Conservation (phyloP, 768 basidiomycete species). For the Hypsizygus marmoreus region DNA sequence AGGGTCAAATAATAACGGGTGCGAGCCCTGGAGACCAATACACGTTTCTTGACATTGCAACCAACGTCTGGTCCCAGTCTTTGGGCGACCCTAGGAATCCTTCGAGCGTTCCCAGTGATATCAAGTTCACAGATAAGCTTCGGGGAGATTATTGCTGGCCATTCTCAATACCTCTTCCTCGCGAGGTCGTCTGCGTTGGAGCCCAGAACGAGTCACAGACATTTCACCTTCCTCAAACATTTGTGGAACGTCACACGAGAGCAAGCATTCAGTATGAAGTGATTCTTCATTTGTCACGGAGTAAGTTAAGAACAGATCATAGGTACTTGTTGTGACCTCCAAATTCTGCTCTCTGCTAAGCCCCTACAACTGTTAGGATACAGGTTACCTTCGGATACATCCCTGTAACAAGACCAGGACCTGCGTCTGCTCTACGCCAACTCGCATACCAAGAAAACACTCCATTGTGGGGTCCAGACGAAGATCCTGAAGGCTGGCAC, state of each 20-base stretch:
- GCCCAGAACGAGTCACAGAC: slow-evolving; percentile 20
- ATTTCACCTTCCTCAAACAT: slow-evolving; percentile 39
- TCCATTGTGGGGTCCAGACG: slow-evolving; percentile 35
- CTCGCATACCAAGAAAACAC: slow-evolving; percentile 36
- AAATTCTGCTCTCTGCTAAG: neutral
- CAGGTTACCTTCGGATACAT: slow-evolving; percentile 32
- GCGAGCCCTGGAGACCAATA: slow-evolving; percentile 33
- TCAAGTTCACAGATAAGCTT: slow-evolving; percentile 28
- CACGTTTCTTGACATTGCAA: slow-evolving; percentile 34
- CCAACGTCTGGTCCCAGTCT: slow-evolving; percentile 41
- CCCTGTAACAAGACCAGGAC: slow-evolving; percentile 31
- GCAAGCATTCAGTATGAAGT: slow-evolving; percentile 40
- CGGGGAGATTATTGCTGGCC: slow-evolving; percentile 38
- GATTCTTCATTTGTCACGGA: slow-evolving; percentile 30
- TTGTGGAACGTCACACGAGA: slow-evolving; percentile 37
- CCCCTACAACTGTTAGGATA: slow-evolving; percentile 23
- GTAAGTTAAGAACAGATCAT: slow-evolving; percentile 35
- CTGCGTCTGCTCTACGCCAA: slow-evolving; percentile 33
- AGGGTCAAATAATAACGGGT: slow-evolving; percentile 40
- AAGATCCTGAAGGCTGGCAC: slow-evolving; percentile 44
- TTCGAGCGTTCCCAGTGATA: slow-evolving; percentile 1
- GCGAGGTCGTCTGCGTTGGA: slow-evolving; percentile 27
- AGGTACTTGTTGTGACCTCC: slow-evolving; percentile 24
- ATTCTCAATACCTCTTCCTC: slow-evolving; percentile 41
- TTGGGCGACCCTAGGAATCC: slow-evolving; percentile 30